These are phyloP conservation scores for Acanthamoeba rhysodes DNA, from an alignment of 208 protist species.

Conservation along the genomic window DNA sequence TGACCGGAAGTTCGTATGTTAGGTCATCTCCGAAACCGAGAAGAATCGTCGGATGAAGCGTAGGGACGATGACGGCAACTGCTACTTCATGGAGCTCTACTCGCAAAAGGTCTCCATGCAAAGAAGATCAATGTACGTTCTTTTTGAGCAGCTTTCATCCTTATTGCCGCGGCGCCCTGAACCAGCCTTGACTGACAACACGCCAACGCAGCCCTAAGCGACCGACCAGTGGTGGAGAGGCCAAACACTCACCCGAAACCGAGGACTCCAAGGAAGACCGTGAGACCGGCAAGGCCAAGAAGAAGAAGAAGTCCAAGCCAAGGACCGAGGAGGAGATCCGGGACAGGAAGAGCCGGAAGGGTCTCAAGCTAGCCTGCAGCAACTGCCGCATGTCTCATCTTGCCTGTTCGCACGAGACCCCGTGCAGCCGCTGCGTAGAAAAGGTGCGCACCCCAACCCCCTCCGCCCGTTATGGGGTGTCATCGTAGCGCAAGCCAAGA, in stretches of 20 bases:
- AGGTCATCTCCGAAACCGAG: conserved; percentile 26
- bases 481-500: neutral
- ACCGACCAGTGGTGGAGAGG: neutral
- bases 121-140: neutral
- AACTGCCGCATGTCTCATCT: conserved; percentile 12
- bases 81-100: conserved; percentile 1
- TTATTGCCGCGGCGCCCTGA: neutral
- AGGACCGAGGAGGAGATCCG: neutral
- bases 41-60: neutral
- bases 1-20: neutral
- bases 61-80: neutral
- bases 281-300: neutral
- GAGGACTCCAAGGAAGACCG: neutral
- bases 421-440: neutral
- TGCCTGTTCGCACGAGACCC: neutral
- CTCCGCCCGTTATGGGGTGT: neutral
- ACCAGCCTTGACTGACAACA: neutral
- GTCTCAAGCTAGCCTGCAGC: conserved; percentile 17
- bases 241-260: neutral
- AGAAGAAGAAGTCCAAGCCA: neutral
- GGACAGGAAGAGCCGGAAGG: conserved; percentile 1
- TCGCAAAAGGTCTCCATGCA: neutral
- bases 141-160: neutral
- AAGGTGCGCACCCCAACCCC: neutral
- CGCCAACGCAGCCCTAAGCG: neutral